phyloP scores from a whole-genome alignment of 371 early-diverging fungal genomes.

The Mortierella sp. region DNA sequence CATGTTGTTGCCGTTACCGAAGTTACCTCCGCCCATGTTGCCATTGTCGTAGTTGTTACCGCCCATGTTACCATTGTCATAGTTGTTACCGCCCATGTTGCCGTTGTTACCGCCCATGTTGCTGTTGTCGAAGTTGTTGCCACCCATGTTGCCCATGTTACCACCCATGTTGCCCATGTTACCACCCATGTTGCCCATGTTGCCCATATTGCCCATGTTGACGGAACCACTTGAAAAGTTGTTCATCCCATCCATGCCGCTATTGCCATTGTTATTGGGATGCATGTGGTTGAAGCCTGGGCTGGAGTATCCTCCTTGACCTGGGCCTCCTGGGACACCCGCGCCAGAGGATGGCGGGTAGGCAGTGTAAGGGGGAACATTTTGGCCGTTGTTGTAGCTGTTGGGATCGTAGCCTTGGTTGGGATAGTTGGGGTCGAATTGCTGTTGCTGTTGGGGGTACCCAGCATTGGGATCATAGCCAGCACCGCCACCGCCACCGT shows the following conservation, averaged over 20 bases:
- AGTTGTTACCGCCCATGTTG: neutral
- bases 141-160: neutral
- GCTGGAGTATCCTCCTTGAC: conserved; percentile 8
- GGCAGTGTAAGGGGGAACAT: conserved; percentile 28
- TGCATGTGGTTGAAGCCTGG: conserved; percentile 37
- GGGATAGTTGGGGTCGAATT: conserved; percentile 1
- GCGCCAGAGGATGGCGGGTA: conserved; percentile 16
- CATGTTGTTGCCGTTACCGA: neutral
- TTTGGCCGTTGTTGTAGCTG: neutral
- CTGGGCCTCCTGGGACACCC: conserved; percentile 1
- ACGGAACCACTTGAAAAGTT: conserved; percentile 17
- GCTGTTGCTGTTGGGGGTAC: conserved; percentile 22
- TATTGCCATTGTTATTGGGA: conserved; percentile 1
- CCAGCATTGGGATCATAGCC: conserved; percentile 15
- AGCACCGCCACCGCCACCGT: neutral
- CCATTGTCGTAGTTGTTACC: neutral
- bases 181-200: conserved; percentile 2
- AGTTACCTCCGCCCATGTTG: neutral
- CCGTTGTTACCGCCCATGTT: neutral
- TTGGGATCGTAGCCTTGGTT: conserved; percentile 4
- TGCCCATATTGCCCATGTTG: conserved; percentile 10
- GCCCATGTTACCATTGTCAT: neutral
- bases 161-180: conserved; percentile 11
- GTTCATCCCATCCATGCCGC: conserved; percentile 11
- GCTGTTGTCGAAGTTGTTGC: neutral